Conservation (phyloP, 2,329 filamentous ascomycete species). For the Kalmusia sp. region DNA sequence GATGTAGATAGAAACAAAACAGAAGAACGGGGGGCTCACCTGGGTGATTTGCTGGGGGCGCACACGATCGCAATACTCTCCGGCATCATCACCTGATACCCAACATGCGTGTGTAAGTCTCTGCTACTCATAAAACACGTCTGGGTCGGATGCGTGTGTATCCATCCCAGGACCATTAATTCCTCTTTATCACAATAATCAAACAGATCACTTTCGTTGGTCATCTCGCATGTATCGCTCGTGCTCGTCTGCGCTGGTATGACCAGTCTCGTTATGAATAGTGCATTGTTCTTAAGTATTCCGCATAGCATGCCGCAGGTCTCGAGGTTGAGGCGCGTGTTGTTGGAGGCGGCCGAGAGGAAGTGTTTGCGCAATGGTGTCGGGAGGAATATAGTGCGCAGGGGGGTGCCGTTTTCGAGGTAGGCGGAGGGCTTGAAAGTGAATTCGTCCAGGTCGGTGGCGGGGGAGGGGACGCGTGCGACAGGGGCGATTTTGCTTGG, state of each 20-base stretch:
- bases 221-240: slow-evolving; percentile 91
- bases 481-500: slow-evolving; percentile 30
- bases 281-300: slow-evolving; percentile 86
- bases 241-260: slow-evolving; percentile 92
- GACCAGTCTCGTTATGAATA: slow-evolving; percentile 87
- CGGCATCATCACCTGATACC: slow-evolving; percentile 94
- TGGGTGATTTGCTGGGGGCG: slow-evolving; percentile 79
- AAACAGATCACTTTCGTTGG: slow-evolving; percentile 83
- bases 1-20: too few species aligned
- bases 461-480: slow-evolving; percentile 34
- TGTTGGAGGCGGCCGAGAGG: slow-evolving; percentile 73
- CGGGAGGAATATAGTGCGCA: slow-evolving; percentile 89
- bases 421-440: slow-evolving; percentile 86
- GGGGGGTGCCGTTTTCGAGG: slow-evolving; percentile 85
- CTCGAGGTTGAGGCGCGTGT: slow-evolving; percentile 84
- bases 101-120: slow-evolving; percentile 90
- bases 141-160: slow-evolving; percentile 95
- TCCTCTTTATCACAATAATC: slow-evolving; percentile 88
- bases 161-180: slow-evolving; percentile 90
- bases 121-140: slow-evolving; percentile 97
- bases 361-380: slow-evolving; percentile 76
- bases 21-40: slow-evolving; percentile 59
- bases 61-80: slow-evolving; percentile 98
- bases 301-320: slow-evolving; percentile 96
- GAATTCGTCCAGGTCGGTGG: slow-evolving; percentile 65